Evolutionary conservation across 2,329 filamentous ascomycete species (phyloP).

Genomic region (Epichloe sylvatica): DNA sequence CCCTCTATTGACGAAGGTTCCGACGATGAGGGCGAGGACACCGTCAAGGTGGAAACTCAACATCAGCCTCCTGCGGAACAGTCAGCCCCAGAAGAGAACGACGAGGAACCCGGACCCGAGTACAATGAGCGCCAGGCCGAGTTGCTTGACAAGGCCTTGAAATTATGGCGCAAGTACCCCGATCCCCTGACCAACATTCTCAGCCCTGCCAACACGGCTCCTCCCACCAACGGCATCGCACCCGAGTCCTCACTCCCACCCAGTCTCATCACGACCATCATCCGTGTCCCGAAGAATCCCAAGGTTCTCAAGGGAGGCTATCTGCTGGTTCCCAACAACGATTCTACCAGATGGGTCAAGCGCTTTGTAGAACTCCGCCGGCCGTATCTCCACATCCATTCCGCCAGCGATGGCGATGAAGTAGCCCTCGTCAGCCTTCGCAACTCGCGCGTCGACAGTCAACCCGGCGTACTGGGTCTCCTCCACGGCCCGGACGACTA

Average conservation of each 20-base stretch:
- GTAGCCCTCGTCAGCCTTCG: slow-evolving; percentile 77
- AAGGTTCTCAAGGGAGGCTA: slow-evolving; percentile 76
- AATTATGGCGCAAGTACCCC: slow-evolving; percentile 50
- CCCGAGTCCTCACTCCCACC: slow-evolving; percentile 37
- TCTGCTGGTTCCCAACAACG: slow-evolving; percentile 69
- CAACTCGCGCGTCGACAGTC: slow-evolving; percentile 82
- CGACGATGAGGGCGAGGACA: slow-evolving; percentile 12
- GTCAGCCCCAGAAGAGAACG: slow-evolving; percentile 7
- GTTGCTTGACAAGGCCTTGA: slow-evolving; percentile 42
- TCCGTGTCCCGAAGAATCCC: slow-evolving; percentile 67
- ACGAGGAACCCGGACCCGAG: slow-evolving; percentile 13
- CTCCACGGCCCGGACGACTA: slow-evolving; percentile 39
- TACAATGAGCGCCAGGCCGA: slow-evolving; percentile 32
- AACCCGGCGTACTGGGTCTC: slow-evolving; percentile 72
- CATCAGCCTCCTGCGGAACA: slow-evolving; percentile 9
- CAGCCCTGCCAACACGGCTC: slow-evolving; percentile 48
- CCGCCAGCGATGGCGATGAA: slow-evolving; percentile 74
- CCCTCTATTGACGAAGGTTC: slow-evolving; percentile 20
- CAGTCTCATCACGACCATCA: slow-evolving; percentile 60
- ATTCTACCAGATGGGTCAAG: slow-evolving; percentile 74
- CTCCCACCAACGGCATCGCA: slow-evolving; percentile 49
- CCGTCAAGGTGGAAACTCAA: slow-evolving; percentile 9
- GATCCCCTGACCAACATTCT: slow-evolving; percentile 43
- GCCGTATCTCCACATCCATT: slow-evolving; percentile 86
- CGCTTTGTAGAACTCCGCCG: slow-evolving; percentile 84